Conservation (phyloP, 1,139 yeast genomes). For the Maudiozyma humilis region DNA sequence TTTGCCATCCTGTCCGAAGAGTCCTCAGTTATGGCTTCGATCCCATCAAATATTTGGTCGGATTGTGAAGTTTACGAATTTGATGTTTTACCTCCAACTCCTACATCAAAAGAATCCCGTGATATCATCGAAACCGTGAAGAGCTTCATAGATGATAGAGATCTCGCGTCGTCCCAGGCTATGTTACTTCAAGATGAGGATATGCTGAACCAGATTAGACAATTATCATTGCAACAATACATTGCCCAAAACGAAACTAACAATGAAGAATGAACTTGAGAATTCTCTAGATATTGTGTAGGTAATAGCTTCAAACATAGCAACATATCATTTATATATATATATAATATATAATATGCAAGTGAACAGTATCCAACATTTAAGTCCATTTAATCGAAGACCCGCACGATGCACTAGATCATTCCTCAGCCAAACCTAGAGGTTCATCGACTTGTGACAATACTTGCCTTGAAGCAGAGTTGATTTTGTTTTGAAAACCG, state of each 20-base stretch:
- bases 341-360: too few species aligned
- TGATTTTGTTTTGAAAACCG: constrained; percentile 5
- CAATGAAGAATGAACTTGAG: not conserved
- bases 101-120: constrained; percentile 27
- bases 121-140: constrained; percentile 33
- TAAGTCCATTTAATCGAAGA: too few species aligned
- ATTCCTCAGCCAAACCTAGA: too few species aligned
- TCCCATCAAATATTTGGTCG: constrained; percentile 57
- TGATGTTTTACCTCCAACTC: constrained; percentile 59
- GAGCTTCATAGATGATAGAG: constrained; percentile 35
- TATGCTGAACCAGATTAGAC: constrained; percentile 27
- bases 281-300: too few species aligned
- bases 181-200: constrained; percentile 27
- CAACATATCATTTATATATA: too few species aligned
- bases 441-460: constrained; percentile 4
- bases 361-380: too few species aligned
- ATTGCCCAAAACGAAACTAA: constrained; percentile 19
- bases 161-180: constrained; percentile 21
- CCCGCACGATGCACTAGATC: too few species aligned
- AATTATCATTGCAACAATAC: constrained; percentile 28
- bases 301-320: too few species aligned
- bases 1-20: constrained; percentile 66
- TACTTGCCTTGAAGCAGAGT: constrained; percentile 8
- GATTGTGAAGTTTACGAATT: constrained; percentile 56
- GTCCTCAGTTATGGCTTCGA: constrained; percentile 57